Evolutionary conservation across 495 filamentous ascomycete species (phyloP), one percentile per base, ranked within the genome.

Genomic region (Rostrohypoxylon terebratum): DNA sequence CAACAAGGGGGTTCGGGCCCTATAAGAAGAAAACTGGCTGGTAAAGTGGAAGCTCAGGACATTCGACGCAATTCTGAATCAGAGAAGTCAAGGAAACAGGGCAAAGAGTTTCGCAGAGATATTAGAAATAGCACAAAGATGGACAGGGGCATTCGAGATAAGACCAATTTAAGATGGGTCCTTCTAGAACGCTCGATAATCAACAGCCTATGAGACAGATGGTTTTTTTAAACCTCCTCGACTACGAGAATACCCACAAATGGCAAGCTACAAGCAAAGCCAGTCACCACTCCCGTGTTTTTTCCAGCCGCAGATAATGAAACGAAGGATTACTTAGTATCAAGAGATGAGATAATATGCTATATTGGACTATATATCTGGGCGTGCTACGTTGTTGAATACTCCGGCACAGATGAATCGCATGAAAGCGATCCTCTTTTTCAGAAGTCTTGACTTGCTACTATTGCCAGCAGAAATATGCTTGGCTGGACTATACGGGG

Each of bases 361-460:
- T 28, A 23, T 59, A 72, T 73, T 73, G 70, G 65, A 69, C 53
- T 68, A 72, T 64, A 68, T 63, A 68, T 63, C 45, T 68, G 44
- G 36, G 54, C 31, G 14, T 36, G 16, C 31, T n/a, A 42, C 14
- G 14, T 42, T 47, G 59, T 73, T 69, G 71, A 73, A 73, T 73
- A 69, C 48, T 50, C 21, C 40, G 61, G 62, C 13, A 23, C 25
- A 23, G 13, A 61, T 53, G 50, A 62, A 44, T 57, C 36, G 53
- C 59, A 67, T 54, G 45, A 64, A 47, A 45, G 63, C 50, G 42
- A 18, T 68, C 33, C 55, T 65, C 64, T 54, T 68, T 68, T 68
- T 68, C 42, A 63, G 69, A 59, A 31, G 34, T 59, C 44, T 14
- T 42, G 48, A 50, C 53, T 50, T 36, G 23, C 45, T 47, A n/a